Base-by-base conservation (phyloP, 306 rosid species). In the Ziziphus jujuba region DNA sequence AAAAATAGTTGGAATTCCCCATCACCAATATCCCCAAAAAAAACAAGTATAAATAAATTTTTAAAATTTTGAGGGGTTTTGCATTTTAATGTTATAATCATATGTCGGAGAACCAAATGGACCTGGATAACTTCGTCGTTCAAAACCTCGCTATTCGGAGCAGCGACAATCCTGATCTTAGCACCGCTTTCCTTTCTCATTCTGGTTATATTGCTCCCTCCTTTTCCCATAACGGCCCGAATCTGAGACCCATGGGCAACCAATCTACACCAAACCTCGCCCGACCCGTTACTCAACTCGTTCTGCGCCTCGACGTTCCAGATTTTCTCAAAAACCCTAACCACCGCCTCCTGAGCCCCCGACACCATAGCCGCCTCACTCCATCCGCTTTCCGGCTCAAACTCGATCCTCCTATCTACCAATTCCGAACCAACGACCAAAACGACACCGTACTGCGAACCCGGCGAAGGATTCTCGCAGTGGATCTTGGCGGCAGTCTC, bases 151-250 rank as follows among this genome's bases (percentile, higher is more conserved):
- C 72, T 78, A 2, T 73, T 73, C 24, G 81, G 85, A 63, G 87
- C 65, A 40, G 45, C 44, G 15, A 74, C 59, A 77, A 87, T 77
- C 78, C 79, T 84, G 34, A 87, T 66, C 61, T 76, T 73, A 24
- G 89, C 73, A 34, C 87, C 83, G 48, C 63, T 84, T 66, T 67
- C 74, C 22, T 67, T 81, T 72, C 85, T 87, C 67, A 84, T 67
- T 22, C 71, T 80, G 40, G 31, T 59, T 33, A 87, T 72, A 55
- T 74, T 73, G 61, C 67, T 76, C 78, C 89, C 92, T 64, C 89
- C 92, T 74, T 79, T 87, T 14, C 89, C 92, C 48, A 84, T 78
- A 50, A 87, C 80, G 5, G 81, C 85, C 10, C 85, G 83, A 74
- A 81, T 70, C 80, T 84, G 92, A 56, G 87, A 80, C 7, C 65